Conservation (phyloP, 2,329 filamentous ascomycete species). For the Massarina eburnea region DNA sequence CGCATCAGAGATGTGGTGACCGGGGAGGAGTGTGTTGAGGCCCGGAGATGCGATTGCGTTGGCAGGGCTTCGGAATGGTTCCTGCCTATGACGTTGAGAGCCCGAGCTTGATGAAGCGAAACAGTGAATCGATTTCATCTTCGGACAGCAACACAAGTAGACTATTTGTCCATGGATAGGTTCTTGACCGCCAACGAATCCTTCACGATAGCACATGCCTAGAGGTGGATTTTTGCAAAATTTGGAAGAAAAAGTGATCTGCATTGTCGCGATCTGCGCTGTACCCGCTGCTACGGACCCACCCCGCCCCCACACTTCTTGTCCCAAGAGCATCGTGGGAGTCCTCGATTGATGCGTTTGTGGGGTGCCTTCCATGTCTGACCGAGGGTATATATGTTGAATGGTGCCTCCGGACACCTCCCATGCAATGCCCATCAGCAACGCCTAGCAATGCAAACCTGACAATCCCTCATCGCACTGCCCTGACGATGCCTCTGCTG, state of each 20-base stretch:
- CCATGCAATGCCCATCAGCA: not conserved
- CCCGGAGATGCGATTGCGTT: not conserved
- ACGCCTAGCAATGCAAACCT: conserved; percentile 1
- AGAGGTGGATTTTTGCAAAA: not conserved
- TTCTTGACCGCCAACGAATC: no score
- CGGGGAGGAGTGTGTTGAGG: not conserved
- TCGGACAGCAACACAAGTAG: no score
- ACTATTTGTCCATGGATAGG: no score
- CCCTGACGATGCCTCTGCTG: no score
- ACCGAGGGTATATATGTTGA: not conserved
- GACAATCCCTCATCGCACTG: no score
- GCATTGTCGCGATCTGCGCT: not conserved
- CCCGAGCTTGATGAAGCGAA: not conserved
- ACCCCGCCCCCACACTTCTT: not conserved
- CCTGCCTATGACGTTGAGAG: not conserved
- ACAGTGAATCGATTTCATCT: no score
- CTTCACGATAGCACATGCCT: not conserved
- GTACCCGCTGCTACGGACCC: not conserved
- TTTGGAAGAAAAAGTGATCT: not conserved
- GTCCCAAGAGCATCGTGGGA: not conserved
- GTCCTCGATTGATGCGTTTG: no score
- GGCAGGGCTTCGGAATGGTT: not conserved
- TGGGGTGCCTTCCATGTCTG: no score
- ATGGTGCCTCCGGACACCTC: not conserved
- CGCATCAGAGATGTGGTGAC: not conserved